Evolutionary conservation across 495 filamentous ascomycete genomes (phyloP).

Genomic region (Daldinia grandis): DNA sequence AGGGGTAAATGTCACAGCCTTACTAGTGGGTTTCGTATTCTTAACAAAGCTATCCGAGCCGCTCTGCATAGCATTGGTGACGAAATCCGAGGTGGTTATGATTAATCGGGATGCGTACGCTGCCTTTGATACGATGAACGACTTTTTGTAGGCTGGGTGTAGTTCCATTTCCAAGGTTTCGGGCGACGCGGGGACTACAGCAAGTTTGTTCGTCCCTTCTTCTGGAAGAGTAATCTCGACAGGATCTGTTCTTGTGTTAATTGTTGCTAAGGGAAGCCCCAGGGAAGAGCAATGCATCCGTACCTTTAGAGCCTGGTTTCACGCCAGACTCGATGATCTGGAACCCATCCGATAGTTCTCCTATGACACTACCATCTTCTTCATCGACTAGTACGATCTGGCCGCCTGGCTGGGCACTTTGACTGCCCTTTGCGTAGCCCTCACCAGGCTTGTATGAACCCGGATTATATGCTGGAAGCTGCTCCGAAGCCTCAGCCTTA

Average conservation of each 20-base stretch:
- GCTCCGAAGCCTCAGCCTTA: conserved; percentile 50
- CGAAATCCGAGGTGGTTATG: conserved; percentile 80
- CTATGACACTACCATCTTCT: conserved; percentile 93
- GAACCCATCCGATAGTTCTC: conserved; percentile 85
- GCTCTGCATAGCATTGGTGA: conserved; percentile 76
- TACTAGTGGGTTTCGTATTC: conserved; percentile 75
- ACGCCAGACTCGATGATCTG: conserved; percentile 78
- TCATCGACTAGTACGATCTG: conserved; percentile 96
- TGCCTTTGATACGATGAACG: conserved; percentile 86
- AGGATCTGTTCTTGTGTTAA: conserved; percentile 67
- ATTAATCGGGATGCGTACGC: conserved; percentile 91
- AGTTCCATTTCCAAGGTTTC: conserved; percentile 82
- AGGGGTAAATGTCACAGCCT: conserved; percentile 88
- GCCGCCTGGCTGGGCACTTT: conserved; percentile 61
- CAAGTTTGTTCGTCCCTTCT: conserved; percentile 75
- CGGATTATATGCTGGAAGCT: conserved; percentile 77
- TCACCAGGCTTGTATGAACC: conserved; percentile 80
- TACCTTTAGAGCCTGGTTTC: conserved; percentile 87
- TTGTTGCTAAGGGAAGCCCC: not conserved
- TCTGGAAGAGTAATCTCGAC: conserved; percentile 87
- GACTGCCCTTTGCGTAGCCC: conserved; percentile 69
- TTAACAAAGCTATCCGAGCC: conserved; percentile 83
- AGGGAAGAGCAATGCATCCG: conserved; percentile 28
- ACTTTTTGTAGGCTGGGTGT: conserved; percentile 89
- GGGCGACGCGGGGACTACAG: conserved; percentile 76